Percentiles rank a stretch among this genome's conserved stretches.
Evolutionary conservation across 345 rosid species (phyloP).

Genomic region (Heritiera littoralis): DNA sequence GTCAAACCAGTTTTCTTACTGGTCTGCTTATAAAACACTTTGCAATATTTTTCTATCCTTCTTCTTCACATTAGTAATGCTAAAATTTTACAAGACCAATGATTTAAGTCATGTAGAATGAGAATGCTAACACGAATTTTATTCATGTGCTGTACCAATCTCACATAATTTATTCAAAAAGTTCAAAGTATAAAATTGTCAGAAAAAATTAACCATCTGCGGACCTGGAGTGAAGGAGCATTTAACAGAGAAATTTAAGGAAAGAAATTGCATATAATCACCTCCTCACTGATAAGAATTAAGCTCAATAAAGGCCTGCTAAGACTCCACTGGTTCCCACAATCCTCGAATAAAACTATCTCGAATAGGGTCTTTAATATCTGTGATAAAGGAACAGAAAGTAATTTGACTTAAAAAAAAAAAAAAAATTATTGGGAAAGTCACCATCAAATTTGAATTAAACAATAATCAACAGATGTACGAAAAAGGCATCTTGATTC

Average conservation of each 20-base stretch:
- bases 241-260: not conserved
- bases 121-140: not conserved
- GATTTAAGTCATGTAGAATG: too few species aligned
- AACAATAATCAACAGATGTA: not conserved
- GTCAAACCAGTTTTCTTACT: not conserved
- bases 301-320: conserved; percentile 98
- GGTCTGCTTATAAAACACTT: not conserved
- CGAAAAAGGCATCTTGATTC: not conserved
- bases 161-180: not conserved
- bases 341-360: conserved; percentile 91
- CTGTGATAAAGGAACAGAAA: conserved; percentile 41
- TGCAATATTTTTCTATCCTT: not conserved
- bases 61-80: not conserved
- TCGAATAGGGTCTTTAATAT: conserved; percentile 88
- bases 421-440: not conserved
- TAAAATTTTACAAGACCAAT: not conserved
- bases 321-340: conserved; percentile 98
- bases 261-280: conserved; percentile 21
- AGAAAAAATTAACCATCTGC: not conserved
- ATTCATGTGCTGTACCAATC: not conserved
- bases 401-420: not conserved
- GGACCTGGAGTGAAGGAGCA: not conserved
- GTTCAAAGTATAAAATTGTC: not conserved
- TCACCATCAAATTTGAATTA: not conserved
- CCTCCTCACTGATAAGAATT: conserved; percentile 91